These are phyloP conservation scores for Secale cereale DNA, from an alignment of 176 grass and related monocot species.

Conservation along the genomic window DNA sequence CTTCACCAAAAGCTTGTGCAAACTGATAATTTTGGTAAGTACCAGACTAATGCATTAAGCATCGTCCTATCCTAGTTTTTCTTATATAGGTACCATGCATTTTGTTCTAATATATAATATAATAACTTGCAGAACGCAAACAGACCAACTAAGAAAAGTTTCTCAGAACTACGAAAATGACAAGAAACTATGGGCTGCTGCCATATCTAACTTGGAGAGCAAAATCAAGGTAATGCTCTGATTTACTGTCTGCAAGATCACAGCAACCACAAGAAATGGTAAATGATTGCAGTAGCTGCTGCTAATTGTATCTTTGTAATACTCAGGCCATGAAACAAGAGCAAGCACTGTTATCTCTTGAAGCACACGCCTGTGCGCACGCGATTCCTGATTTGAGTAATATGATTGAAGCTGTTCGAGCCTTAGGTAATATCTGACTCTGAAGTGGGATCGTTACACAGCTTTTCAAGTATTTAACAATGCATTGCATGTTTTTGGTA, in stretches of 20 bases:
- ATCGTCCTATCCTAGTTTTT: too few relatives aligned
- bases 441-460: background rate
- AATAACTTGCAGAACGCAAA: conserved; percentile 48
- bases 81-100: background rate
- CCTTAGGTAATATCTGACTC: conserved; percentile 60
- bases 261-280: background rate
- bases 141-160: conserved; percentile 37
- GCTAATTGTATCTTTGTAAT: conserved; percentile 6
- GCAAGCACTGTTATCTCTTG: conserved; percentile 63
- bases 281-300: background rate
- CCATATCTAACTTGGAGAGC: conserved; percentile 72
- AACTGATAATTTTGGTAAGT: too few relatives aligned
- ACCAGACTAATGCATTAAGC: too few relatives aligned
- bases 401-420: conserved; percentile 78
- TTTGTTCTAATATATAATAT: background rate
- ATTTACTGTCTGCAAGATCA: background rate
- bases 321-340: conserved; percentile 84
- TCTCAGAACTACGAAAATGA: too few relatives aligned
- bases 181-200: conserved; percentile 41
- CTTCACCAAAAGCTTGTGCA: too few relatives aligned
- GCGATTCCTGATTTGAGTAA: conserved; percentile 89
- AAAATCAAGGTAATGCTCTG: conserved; percentile 79
- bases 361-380: conserved; percentile 86
- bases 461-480: background rate
- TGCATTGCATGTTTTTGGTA: conserved; percentile 25